These are phyloP conservation scores for Haplosporangium gracile DNA, from an alignment of 192 early-diverging fungal species.

Conservation along the genomic window DNA sequence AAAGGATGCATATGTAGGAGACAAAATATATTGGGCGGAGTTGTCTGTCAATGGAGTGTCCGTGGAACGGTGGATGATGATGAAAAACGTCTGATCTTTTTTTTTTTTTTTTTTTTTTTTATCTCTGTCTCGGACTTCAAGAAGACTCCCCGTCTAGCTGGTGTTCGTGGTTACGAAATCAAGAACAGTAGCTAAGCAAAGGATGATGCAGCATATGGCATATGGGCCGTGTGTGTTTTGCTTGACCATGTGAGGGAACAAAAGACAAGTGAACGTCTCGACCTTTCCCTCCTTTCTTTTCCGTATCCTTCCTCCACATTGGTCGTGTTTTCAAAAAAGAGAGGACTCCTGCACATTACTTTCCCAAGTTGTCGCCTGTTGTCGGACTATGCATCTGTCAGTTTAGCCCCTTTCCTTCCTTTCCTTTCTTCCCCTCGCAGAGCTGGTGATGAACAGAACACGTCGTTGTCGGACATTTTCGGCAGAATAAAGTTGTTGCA, in stretches of 20 bases:
- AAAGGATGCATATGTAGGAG: not conserved
- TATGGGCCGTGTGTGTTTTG: too few relatives aligned
- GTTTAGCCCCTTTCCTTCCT: not conserved
- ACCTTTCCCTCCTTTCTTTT: too few relatives aligned
- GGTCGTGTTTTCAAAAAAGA: too few relatives aligned
- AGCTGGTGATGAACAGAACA: not conserved
- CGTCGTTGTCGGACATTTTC: not conserved
- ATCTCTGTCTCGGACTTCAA: too few relatives aligned
- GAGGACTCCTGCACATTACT: too few relatives aligned
- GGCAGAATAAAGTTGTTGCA: not conserved
- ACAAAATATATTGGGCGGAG: not conserved
- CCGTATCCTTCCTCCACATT: too few relatives aligned
- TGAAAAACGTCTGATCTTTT: too few relatives aligned
- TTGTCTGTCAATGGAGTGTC: not conserved
- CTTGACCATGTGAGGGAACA: not conserved
- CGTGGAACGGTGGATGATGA: not conserved
- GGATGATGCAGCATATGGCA: not conserved
- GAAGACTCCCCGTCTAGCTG: too few relatives aligned
- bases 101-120: too few relatives aligned
- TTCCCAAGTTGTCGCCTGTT: too few relatives aligned
- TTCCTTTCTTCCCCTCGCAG: not conserved
- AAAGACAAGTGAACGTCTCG: not conserved
- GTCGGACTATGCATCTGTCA: too few relatives aligned
- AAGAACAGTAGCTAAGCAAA: not conserved
- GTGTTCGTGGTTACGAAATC: not conserved